Evolutionary conservation across 345 rosid genomes (phyloP).

Genomic region (Eucalyptus polybractea): DNA sequence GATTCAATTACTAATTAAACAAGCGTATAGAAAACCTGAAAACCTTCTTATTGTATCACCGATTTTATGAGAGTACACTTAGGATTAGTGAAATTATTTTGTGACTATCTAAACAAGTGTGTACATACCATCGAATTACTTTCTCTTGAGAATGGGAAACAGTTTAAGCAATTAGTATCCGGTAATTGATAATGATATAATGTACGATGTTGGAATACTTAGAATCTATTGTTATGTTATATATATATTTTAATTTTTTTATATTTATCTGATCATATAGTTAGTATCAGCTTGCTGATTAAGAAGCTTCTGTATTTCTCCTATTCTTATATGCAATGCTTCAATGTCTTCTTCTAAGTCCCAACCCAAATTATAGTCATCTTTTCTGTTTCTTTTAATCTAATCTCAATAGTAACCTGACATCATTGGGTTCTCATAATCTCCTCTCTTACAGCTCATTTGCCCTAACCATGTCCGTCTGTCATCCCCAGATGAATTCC

Average conservation of each 20-base stretch:
- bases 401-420: background rate
- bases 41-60: background rate
- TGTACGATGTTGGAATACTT: rapidly evolving
- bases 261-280: background rate
- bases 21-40: rapidly evolving
- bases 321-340: background rate
- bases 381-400: background rate
- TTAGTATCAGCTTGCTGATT: background rate
- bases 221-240: rapidly evolving
- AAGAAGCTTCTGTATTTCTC: background rate
- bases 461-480: background rate
- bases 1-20: background rate
- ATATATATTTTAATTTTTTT: rapidly evolving
- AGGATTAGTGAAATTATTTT: background rate
- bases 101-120: background rate
- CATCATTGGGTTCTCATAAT: background rate
- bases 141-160: background rate
- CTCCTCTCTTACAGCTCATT: background rate
- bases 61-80: background rate
- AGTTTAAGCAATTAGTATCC: background rate
- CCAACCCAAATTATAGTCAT: background rate
- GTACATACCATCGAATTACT: background rate
- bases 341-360: background rate
- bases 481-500: background rate
- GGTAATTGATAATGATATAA: background rate